Conservation (phyloP, 176 grass and related monocot species). For the Avena insularis region DNA sequence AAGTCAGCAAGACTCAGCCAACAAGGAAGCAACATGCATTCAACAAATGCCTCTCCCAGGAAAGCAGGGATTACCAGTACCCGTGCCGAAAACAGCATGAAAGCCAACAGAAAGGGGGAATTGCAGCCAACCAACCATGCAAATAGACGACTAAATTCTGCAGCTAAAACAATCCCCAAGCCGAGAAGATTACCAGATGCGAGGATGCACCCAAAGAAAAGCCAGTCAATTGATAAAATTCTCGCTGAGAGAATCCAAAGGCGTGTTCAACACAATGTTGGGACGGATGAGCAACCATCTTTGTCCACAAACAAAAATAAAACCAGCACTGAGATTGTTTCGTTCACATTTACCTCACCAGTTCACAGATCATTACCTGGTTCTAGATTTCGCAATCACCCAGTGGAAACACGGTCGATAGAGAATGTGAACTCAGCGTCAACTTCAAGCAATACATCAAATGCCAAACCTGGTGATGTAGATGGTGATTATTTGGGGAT, state of each 20-base stretch:
- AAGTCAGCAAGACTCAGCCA: constrained; percentile 54
- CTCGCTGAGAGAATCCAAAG: constrained; percentile 57
- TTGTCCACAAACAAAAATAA: constrained; percentile 57
- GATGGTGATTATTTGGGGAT: constrained; percentile 86
- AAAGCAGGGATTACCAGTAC: constrained; percentile 47
- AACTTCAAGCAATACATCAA: constrained; percentile 38
- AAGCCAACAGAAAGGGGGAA: constrained; percentile 51
- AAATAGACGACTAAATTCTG: constrained; percentile 48
- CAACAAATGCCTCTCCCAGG: constrained; percentile 58
- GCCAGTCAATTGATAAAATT: constrained; percentile 49
- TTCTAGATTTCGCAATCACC: constrained; percentile 40
- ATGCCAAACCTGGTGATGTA: constrained; percentile 48
- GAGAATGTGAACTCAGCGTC: constrained; percentile 27
- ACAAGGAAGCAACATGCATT: constrained; percentile 41
- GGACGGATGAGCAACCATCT: constrained; percentile 64
- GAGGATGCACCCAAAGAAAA: constrained; percentile 50
- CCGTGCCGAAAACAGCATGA: constrained; percentile 36
- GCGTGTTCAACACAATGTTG: constrained; percentile 74
- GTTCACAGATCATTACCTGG: constrained; percentile 64
- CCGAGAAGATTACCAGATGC: constrained; percentile 56
- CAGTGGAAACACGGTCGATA: constrained; percentile 35
- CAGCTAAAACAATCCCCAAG: constrained; percentile 48
- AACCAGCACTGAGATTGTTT: constrained; percentile 80
- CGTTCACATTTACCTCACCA: constrained; percentile 94
- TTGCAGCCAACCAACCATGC: constrained; percentile 13